A percentile compares a stretch with the other conserved stretches of the same genome.
Evolutionary conservation across 2,329 filamentous ascomycete genomes (phyloP).

Genomic region (Cordyceps sp.): DNA sequence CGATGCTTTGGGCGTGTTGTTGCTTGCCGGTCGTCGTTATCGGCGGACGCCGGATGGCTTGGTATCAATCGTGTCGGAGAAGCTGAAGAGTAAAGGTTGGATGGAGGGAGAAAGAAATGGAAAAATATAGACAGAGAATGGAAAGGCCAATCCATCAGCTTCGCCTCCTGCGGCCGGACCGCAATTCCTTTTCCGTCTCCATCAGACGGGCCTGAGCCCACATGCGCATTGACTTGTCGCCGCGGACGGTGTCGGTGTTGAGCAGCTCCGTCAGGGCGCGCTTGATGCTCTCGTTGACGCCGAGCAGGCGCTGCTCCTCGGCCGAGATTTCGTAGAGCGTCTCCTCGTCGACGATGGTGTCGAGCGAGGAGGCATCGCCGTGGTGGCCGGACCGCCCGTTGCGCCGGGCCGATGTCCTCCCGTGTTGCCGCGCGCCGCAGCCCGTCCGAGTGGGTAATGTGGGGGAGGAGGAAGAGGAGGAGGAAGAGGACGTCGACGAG

Average conservation of each 20-base stretch:
- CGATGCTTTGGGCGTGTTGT: too few species aligned
- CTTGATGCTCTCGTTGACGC: conserved; percentile 45
- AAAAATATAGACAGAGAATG: too few species aligned
- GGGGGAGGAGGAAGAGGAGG: conserved; percentile 36
- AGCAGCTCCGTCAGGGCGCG: conserved; percentile 42
- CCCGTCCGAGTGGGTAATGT: conserved; percentile 2
- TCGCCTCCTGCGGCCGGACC: conserved; percentile 32
- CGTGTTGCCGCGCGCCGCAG: conserved; percentile 10
- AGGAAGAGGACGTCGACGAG: conserved; percentile 28
- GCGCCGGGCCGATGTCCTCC: conserved; percentile 13
- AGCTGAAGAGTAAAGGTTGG: too few species aligned
- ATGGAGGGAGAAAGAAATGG: too few species aligned
- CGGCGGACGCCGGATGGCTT: too few species aligned
- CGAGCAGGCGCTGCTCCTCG: conserved; percentile 35
- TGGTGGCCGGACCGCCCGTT: conserved; percentile 15
- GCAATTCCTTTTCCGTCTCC: conserved; percentile 42
- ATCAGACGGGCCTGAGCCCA: conserved; percentile 43
- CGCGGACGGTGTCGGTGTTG: conserved; percentile 39
- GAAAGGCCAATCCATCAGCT: too few species aligned
- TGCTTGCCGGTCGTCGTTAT: too few species aligned
- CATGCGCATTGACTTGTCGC: conserved; percentile 32
- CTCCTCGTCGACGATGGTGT: conserved; percentile 28
- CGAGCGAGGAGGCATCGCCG: conserved; percentile 11
- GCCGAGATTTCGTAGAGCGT: conserved; percentile 30
- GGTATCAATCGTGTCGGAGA: too few species aligned